A percentile compares a stretch with the other conserved stretches of the same genome.
Evolutionary conservation across 352 stramenopile species (phyloP).

Genomic region (Globisporangium splendens): DNA sequence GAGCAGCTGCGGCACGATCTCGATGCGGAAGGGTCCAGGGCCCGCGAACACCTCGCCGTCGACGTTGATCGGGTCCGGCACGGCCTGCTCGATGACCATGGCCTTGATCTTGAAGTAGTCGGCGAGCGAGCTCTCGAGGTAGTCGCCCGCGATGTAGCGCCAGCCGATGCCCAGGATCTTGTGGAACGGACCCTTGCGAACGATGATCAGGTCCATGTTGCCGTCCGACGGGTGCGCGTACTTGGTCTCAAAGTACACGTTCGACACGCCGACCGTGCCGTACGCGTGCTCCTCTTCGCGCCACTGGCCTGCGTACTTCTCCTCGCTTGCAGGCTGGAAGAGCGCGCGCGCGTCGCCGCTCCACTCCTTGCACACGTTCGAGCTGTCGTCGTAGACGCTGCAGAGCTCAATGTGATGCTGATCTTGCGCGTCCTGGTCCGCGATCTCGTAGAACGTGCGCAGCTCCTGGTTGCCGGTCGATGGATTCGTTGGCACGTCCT

Average conservation of each 20-base stretch:
- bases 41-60: conserved; percentile 69
- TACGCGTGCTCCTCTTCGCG: conserved; percentile 43
- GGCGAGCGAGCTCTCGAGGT: conserved; percentile 53
- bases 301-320: conserved; percentile 57
- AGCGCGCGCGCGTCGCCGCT: conserved; percentile 54
- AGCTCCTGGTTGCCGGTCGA: conserved; percentile 50
- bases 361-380: conserved; percentile 46
- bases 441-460: conserved; percentile 70
- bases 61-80: conserved; percentile 67
- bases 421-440: conserved; percentile 49
- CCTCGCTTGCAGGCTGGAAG: conserved; percentile 53
- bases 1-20: conserved; percentile 68
- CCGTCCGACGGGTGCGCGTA: conserved; percentile 76
- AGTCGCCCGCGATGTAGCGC: conserved; percentile 53
- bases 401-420: conserved; percentile 76
- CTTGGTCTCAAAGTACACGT: conserved; percentile 81
- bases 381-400: conserved; percentile 67
- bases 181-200: conserved; percentile 40
- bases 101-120: conserved; percentile 80
- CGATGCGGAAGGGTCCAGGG: conserved; percentile 62
- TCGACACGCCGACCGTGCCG: conserved; percentile 57
- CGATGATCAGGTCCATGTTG: conserved; percentile 78
- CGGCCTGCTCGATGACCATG: conserved; percentile 62
- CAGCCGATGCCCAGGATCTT: conserved; percentile 48
- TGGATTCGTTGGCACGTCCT: conserved; percentile 35